Evolutionary conservation across 1,284 basidiomycete genomes (phyloP), one percentile per base, ranked within the genome.

Genomic region (Ganoderma leucocontextum): DNA sequence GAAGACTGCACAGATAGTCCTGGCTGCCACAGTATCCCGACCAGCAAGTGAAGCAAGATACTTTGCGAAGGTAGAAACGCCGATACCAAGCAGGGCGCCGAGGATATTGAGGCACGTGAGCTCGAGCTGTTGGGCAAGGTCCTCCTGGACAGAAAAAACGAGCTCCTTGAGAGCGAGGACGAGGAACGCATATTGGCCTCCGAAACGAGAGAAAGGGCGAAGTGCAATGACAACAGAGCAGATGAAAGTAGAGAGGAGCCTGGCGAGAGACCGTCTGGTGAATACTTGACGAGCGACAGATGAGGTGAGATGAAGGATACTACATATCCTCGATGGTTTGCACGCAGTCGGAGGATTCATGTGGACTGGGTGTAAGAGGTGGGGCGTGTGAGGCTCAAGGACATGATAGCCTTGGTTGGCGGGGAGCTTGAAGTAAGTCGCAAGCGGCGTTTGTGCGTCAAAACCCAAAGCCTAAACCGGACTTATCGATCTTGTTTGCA

Each of bases 91-190:
- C 0, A 86, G 66, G 7, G 83, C 85, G 9, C 86, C 85, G 4
- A 79, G 75, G 29, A 84, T 78, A 68, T 86, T 84, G 36, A 86
- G 78, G 19, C 84, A 73, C 6, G 83, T 83, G 1, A 79, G 78
- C 73, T 86, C 86, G 4, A 86, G 73, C 73, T 87, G 85, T 72
- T 86, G 84, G 0, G 85, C 81, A 15, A 86, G 79, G 71, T 79
- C 83, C 59, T 83, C 81, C 69, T 87, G 84, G 0, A 83, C 81
- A 10, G 82, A 81, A 73, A 87, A 86, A 47, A 85, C 81, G 8
- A 86, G 80, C 67, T 86, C 85, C 69, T 86, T 86, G 36, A 86
- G 70, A 1, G 82, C 80, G 6, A 86, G 76, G 4, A 83, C 81
- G 1, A 86, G 77, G 73, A 84, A 86, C 29, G 83, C 84, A 61